phyloP scores from a whole-genome alignment of 2,329 filamentous ascomycete species.

The Diaporthe longicolla region DNA sequence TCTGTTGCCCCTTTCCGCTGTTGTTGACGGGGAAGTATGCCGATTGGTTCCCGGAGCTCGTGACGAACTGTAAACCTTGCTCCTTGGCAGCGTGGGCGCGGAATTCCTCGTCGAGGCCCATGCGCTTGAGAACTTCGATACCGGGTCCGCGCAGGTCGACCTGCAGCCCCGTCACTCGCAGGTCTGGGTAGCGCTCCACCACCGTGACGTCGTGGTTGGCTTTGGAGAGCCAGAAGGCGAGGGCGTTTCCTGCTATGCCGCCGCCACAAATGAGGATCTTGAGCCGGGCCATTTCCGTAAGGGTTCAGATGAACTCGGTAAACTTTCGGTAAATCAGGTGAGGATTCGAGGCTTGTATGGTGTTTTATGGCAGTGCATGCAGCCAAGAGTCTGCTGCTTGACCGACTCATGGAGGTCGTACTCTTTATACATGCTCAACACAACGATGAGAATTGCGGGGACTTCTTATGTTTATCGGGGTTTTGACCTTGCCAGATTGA shows the following conservation, averaged over 20 bases:
- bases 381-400: too few species aligned
- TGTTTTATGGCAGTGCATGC: neutral
- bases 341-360: too few species aligned
- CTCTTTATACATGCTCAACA: neutral
- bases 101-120: slow-evolving; percentile 57
- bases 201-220: slow-evolving; percentile 57
- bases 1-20: slow-evolving; percentile 58
- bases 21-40: slow-evolving; percentile 58
- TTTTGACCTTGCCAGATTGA: neutral
- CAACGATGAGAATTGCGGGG: accelerated
- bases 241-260: slow-evolving; percentile 60
- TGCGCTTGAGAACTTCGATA: slow-evolving; percentile 53
- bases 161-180: slow-evolving; percentile 59
- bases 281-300: slow-evolving; percentile 49
- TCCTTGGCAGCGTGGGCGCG: slow-evolving; percentile 59
- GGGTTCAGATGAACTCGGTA: neutral
- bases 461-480: neutral
- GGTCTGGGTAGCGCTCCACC: slow-evolving; percentile 56
- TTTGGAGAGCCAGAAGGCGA: slow-evolving; percentile 58
- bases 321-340: too few species aligned
- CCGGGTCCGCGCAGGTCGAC: slow-evolving; percentile 62
- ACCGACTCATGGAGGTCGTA: too few species aligned
- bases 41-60: slow-evolving; percentile 53
- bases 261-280: slow-evolving; percentile 64
- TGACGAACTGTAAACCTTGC: slow-evolving; percentile 62